These are phyloP conservation scores for Alisma plantagoaquatica DNA, from an alignment of 106 monocot species.

Conservation along the genomic window DNA sequence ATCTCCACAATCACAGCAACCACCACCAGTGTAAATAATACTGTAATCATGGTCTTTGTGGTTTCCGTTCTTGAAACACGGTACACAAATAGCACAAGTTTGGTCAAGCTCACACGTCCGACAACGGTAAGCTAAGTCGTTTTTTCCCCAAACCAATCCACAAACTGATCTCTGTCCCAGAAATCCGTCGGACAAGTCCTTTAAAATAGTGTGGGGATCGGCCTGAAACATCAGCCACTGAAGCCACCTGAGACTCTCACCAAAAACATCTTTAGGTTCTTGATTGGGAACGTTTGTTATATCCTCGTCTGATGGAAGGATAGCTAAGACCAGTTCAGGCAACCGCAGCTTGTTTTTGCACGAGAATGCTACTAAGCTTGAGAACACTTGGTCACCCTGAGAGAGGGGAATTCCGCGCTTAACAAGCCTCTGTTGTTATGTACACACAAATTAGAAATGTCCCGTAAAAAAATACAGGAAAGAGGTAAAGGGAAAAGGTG, in stretches of 20 bases:
- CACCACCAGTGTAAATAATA: conserved; percentile 83
- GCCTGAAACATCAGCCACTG: conserved; percentile 91
- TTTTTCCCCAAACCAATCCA: conserved; percentile 72
- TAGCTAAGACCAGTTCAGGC: conserved; percentile 21
- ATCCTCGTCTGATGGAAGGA: conserved; percentile 41
- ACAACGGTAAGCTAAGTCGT: conserved; percentile 90
- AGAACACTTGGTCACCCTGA: conserved; percentile 25
- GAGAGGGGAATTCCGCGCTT: conserved; percentile 39
- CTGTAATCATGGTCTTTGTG: conserved; percentile 93
- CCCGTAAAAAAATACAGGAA: too few species aligned
- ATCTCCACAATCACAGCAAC: conserved; percentile 99
- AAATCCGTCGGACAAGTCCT: conserved; percentile 26
- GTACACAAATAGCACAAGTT: conserved; percentile 94
- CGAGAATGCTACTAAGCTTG: conserved; percentile 31
- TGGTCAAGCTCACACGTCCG: conserved; percentile 80
- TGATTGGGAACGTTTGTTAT: conserved; percentile 11
- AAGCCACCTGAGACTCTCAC: conserved; percentile 55
- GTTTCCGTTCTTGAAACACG: conserved; percentile 85
- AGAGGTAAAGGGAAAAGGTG: too few species aligned
- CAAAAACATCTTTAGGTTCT: conserved; percentile 31
- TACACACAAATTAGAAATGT: too few species aligned
- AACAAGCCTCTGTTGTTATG: conserved; percentile 58
- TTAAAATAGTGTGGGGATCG: conserved; percentile 42
- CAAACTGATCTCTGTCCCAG: conserved; percentile 69
- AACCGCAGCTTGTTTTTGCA: conserved; percentile 25